Evolutionary conservation across 2,329 filamentous ascomycete species (phyloP).

Genomic region (Aspergillus sclerotialis): DNA sequence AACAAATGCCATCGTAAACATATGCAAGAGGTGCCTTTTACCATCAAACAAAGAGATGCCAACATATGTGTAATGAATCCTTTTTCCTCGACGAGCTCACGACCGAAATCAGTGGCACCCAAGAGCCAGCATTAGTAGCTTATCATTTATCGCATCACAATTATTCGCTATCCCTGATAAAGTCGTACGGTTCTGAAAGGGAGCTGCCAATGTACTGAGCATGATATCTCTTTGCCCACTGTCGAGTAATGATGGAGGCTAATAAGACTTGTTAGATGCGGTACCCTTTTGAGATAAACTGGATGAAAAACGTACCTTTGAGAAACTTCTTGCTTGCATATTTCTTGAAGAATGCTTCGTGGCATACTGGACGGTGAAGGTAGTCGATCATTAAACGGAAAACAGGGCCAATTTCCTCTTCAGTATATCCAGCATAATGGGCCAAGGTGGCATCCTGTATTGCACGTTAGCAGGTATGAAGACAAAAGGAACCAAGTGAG

Average conservation of each 20-base stretch:
- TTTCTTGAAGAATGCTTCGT: constrained; percentile 99
- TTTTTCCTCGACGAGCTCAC: constrained; percentile 14
- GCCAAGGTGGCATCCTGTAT: constrained; percentile 70
- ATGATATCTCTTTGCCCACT: constrained; percentile 82
- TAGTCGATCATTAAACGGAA: constrained; percentile 96
- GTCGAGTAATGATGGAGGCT: constrained; percentile 87
- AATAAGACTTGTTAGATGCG: constrained; percentile 16
- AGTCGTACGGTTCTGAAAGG: constrained; percentile 23
- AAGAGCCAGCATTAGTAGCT: constrained; percentile 13
- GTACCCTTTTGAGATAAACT: no score
- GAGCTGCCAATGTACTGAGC: constrained; percentile 30
- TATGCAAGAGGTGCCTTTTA: constrained; percentile 34
- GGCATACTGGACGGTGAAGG: constrained; percentile 77
- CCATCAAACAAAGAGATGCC: constrained; percentile 36
- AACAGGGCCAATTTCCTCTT: constrained; percentile 87
- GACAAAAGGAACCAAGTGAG: background rate
- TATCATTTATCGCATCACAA: constrained; percentile 17
- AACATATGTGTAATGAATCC: constrained; percentile 29
- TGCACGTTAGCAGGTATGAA: constrained; percentile 11
- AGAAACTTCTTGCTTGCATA: constrained; percentile 99
- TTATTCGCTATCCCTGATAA: constrained; percentile 26
- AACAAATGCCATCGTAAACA: constrained; percentile 30
- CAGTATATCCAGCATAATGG: constrained; percentile 88
- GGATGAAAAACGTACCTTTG: constrained; percentile 62
- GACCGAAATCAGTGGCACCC: constrained; percentile 14